A percentile compares a stretch with the other conserved stretches of the same genome.
Conservation (phyloP, 805 yeast genomes). For the Clavispora vitiphila region DNA sequence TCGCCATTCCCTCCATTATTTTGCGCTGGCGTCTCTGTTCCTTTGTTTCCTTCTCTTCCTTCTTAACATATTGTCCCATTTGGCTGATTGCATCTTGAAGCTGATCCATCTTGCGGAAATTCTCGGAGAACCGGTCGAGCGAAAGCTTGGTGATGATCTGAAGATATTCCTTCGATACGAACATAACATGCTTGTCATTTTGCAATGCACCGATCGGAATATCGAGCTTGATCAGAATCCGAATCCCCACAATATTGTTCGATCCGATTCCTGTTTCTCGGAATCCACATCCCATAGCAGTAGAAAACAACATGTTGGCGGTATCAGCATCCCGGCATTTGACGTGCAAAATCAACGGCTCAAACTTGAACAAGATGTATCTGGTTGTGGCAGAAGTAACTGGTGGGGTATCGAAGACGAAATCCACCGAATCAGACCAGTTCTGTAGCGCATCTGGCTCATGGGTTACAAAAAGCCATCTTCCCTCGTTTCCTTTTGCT, state of each 20-base stretch:
- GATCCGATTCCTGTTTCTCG: slow-evolving; percentile 84
- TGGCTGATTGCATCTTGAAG: slow-evolving; percentile 39
- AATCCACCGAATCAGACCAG: slow-evolving; percentile 42
- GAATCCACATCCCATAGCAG: slow-evolving; percentile 81
- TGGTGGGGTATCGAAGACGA: slow-evolving; percentile 5
- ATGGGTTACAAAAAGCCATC: slow-evolving; percentile 80
- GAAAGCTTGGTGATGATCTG: slow-evolving; percentile 50
- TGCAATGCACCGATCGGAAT: slow-evolving; percentile 64
- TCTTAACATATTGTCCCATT: slow-evolving; percentile 15
- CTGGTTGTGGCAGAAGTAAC: slow-evolving; percentile 29
- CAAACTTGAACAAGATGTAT: slow-evolving; percentile 70
- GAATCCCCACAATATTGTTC: slow-evolving; percentile 70
- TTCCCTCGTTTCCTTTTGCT: slow-evolving; percentile 82
- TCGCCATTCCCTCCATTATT: slow-evolving; percentile 42
- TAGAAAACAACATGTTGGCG: slow-evolving; percentile 59
- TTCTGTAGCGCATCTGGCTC: slow-evolving; percentile 41
- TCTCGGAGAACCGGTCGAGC: slow-evolving; percentile 61
- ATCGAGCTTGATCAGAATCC: slow-evolving; percentile 71
- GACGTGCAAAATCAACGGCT: slow-evolving; percentile 81
- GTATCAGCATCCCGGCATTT: slow-evolving; percentile 58
- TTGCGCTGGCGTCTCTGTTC: slow-evolving; percentile 55
- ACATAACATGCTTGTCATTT: slow-evolving; percentile 25
- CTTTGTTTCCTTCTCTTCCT: slow-evolving; percentile 39
- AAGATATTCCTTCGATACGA: slow-evolving; percentile 53
- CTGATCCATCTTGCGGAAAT: slow-evolving; percentile 49